A percentile compares a stretch with the other conserved stretches of the same genome.
These are phyloP conservation scores for Exobasidium rhododendri DNA, from an alignment of 1,284 basidiomycete genomes.

Conservation along the genomic window DNA sequence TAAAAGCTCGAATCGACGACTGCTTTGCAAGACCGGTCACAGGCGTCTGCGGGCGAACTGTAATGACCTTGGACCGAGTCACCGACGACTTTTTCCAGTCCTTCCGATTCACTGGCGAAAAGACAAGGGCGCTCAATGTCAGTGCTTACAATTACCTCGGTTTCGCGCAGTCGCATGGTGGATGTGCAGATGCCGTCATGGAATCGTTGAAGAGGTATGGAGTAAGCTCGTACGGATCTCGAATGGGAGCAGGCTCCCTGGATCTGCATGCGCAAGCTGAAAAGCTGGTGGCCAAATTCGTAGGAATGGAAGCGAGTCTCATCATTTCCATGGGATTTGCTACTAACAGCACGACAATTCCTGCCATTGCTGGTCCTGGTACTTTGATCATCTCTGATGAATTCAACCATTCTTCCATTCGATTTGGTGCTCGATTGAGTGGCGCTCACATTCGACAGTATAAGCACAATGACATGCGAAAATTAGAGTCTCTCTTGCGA, in stretches of 20 bases:
- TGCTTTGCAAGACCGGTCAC: slow-evolving; percentile 92
- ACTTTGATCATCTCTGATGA: slow-evolving; percentile 96
- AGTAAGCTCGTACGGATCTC: slow-evolving; percentile 70
- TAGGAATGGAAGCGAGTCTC: slow-evolving; percentile 82
- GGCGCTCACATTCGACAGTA: slow-evolving; percentile 87
- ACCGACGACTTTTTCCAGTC: slow-evolving; percentile 79
- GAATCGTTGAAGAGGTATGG: slow-evolving; percentile 59
- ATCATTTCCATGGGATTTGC: slow-evolving; percentile 97
- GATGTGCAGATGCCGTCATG: slow-evolving; percentile 89
- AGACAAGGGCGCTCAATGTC: slow-evolving; percentile 83
- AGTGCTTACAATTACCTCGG: slow-evolving; percentile 99
- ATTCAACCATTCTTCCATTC: slow-evolving; percentile 91
- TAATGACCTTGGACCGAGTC: slow-evolving; percentile 77
- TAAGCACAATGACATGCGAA: slow-evolving; percentile 93
- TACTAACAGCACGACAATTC: slow-evolving; percentile 93
- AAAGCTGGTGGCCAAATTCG: slow-evolving; percentile 80
- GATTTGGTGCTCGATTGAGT: slow-evolving; percentile 84
- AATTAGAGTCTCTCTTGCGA: slow-evolving; percentile 74
- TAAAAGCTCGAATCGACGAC: slow-evolving; percentile 91
- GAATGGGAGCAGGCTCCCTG: slow-evolving; percentile 76
- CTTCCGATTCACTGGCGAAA: slow-evolving; percentile 75
- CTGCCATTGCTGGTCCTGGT: slow-evolving; percentile 84
- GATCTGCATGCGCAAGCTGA: slow-evolving; percentile 82
- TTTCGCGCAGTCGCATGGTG: slow-evolving; percentile 88
- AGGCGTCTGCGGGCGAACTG: slow-evolving; percentile 91